These are phyloP conservation scores for Graphilbum sp. DNA, from an alignment of 2,329 filamentous ascomycete genomes.

Conservation along the genomic window DNA sequence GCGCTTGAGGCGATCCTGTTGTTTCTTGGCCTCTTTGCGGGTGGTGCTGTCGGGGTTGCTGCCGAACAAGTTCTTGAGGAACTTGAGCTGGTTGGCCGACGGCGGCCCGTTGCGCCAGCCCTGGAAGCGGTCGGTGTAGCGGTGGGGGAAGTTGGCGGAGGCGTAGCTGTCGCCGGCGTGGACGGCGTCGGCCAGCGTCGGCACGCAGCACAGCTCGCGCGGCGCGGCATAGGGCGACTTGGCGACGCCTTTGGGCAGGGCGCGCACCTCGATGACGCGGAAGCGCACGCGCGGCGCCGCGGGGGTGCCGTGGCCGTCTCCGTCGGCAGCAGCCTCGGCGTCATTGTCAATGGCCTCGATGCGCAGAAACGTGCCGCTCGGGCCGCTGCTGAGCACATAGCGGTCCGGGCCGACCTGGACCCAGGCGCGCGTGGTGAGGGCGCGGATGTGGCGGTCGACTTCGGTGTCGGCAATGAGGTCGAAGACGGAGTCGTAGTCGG, in stretches of 20 bases:
- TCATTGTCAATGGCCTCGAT: slow-evolving; percentile 26
- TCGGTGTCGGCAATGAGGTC: slow-evolving; percentile 75
- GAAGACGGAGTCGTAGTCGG: slow-evolving; percentile 81
- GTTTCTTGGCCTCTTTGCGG: too few relatives aligned
- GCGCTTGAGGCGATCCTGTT: too few relatives aligned
- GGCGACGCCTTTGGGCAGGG: slow-evolving; percentile 21
- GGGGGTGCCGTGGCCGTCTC: slow-evolving; percentile 12
- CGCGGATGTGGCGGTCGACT: slow-evolving; percentile 61
- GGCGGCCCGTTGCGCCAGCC: slow-evolving; percentile 56
- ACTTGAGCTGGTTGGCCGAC: slow-evolving; percentile 46
- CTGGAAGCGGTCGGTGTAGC: slow-evolving; percentile 49
- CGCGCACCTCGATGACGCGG: slow-evolving; percentile 30
- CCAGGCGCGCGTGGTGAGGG: slow-evolving; percentile 65
- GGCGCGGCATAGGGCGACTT: slow-evolving; percentile 53
- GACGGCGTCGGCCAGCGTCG: slow-evolving; percentile 58
- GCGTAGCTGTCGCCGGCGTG: slow-evolving; percentile 77
- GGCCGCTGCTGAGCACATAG: slow-evolving; percentile 56
- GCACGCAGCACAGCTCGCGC: slow-evolving; percentile 46
- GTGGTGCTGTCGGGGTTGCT: slow-evolving; percentile 41
- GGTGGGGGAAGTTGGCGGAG: slow-evolving; percentile 43
- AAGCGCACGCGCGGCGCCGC: slow-evolving; percentile 15
- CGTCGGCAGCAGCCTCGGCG: slow-evolving; percentile 4
- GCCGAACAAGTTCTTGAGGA: slow-evolving; percentile 49
- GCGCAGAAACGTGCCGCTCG: slow-evolving; percentile 43
- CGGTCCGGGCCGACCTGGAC: slow-evolving; percentile 55